These are phyloP conservation scores for Rhizoclosmatium sp. DNA, from an alignment of 192 early-diverging fungal species.

Conservation along the genomic window DNA sequence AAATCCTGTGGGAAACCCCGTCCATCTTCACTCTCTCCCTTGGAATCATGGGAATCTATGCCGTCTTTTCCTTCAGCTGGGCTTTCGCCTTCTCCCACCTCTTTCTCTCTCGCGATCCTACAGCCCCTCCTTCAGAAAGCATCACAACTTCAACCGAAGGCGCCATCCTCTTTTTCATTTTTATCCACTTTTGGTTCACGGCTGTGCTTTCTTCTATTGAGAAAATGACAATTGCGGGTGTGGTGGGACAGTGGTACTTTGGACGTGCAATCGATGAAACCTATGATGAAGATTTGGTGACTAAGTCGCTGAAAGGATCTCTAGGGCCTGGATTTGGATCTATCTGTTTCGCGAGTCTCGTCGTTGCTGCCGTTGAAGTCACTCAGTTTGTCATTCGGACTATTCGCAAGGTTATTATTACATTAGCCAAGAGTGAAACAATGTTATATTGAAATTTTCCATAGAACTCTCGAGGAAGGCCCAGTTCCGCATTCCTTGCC, in stretches of 20 bases:
- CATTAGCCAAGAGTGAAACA: background rate
- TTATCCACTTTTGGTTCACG: conserved; percentile 81
- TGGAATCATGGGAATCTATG: conserved; percentile 61
- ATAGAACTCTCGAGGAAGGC: conserved; percentile 31
- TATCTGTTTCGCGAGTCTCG: conserved; percentile 69
- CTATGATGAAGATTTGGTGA: conserved; percentile 44
- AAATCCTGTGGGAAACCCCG: conserved; percentile 75
- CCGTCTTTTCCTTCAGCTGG: conserved; percentile 71
- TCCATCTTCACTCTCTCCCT: conserved; percentile 72
- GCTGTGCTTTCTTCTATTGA: conserved; percentile 75
- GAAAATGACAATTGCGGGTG: conserved; percentile 71
- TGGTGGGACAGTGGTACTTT: conserved; percentile 86
- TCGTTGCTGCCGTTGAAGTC: conserved; percentile 66
- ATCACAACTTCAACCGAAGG: background rate
- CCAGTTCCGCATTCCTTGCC: conserved; percentile 23
- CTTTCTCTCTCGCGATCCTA: conserved; percentile 52
- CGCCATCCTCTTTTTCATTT: conserved; percentile 58
- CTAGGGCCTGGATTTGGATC: conserved; percentile 72
- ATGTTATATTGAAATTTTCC: background rate
- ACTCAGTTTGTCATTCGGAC: conserved; percentile 60
- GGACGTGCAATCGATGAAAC: conserved; percentile 35
- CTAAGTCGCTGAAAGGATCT: conserved; percentile 48
- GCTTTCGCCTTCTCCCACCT: conserved; percentile 70
- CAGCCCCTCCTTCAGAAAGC: background rate
- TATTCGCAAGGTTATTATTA: conserved; percentile 48